phyloP scores from a whole-genome alignment of 2,329 filamentous ascomycete genomes.

The Aspergillus luchuensis region DNA sequence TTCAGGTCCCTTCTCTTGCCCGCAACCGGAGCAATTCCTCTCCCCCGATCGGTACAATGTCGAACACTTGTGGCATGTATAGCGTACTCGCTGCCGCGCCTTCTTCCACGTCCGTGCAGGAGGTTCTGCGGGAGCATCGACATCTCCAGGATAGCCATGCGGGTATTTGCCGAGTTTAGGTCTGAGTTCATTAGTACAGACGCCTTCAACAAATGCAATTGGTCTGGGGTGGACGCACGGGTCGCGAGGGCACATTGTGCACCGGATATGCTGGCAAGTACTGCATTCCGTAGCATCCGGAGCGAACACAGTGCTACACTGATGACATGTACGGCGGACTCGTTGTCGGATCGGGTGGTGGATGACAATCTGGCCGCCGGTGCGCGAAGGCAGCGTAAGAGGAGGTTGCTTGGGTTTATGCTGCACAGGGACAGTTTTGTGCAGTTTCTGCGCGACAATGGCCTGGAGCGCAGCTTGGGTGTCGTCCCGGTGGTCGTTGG shows the following conservation, averaged over 20 bases:
- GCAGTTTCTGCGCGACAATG: constrained; percentile 18
- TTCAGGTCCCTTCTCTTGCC: constrained; percentile 44
- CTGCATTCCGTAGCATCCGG: constrained; percentile 64
- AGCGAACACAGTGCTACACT: constrained; percentile 66
- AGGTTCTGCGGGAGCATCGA: constrained; percentile 36
- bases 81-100: constrained; percentile 42
- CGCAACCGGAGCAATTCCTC: constrained; percentile 41
- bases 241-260: constrained; percentile 77
- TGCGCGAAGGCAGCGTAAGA: constrained; percentile 61
- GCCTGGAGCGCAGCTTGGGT: constrained; percentile 45
- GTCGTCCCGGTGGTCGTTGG: constrained; percentile 53
- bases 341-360: constrained; percentile 72
- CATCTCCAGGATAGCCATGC: constrained; percentile 49
- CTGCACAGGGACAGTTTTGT: constrained; percentile 43
- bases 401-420: constrained; percentile 39
- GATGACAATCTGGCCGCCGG: constrained; percentile 70
- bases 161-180: constrained; percentile 47
- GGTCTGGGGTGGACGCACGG: constrained; percentile 60
- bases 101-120: constrained; percentile 42
- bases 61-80: constrained; percentile 45
- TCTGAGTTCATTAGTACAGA: constrained; percentile 25
- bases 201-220: background rate
- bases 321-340: constrained; percentile 74
- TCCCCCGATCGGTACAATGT: constrained; percentile 36
- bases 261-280: constrained; percentile 71